Conservation (phyloP, 352 stramenopile species). For the Phytophthora hybrid region DNA sequence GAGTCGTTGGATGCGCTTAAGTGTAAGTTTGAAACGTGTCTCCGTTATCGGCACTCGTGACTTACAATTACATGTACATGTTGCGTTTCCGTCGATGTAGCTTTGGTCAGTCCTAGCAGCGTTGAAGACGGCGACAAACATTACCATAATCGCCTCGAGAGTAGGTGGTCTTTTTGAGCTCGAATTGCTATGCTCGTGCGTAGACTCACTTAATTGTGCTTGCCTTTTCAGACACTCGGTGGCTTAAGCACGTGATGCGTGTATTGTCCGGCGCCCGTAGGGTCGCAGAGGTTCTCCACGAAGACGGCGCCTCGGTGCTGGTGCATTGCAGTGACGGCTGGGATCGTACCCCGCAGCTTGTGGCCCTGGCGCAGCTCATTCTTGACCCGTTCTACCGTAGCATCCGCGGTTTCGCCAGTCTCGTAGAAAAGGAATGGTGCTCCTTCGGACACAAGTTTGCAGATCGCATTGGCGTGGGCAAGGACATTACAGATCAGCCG, state of each 20-base stretch:
- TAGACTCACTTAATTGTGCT: constrained; percentile 15
- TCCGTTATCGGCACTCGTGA: background rate
- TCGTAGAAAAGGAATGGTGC: constrained; percentile 90
- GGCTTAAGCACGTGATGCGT: constrained; percentile 96
- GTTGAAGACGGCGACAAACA: constrained; percentile 90
- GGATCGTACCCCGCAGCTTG: constrained; percentile 88
- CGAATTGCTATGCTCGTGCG: background rate
- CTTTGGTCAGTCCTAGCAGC: constrained; percentile 80
- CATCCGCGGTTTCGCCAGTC: constrained; percentile 82
- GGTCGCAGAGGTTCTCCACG: constrained; percentile 85
- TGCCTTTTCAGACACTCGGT: constrained; percentile 89
- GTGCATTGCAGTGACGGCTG: constrained; percentile 91
- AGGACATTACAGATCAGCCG: constrained; percentile 79
- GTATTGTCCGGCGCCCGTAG: constrained; percentile 75
- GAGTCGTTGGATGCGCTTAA: constrained; percentile 93
- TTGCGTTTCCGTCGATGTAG: constrained; percentile 39
- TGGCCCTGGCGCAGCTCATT: constrained; percentile 84
- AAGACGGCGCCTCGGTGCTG: constrained; percentile 84
- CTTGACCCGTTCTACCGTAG: constrained; percentile 89
- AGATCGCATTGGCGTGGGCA: constrained; percentile 83
- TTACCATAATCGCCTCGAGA: constrained; percentile 89
- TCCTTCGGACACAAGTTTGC: constrained; percentile 93
- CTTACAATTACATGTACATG: constrained; percentile 7
- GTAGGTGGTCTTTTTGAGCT: constrained; percentile 39
- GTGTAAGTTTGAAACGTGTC: constrained; percentile 42